Base-by-base conservation (phyloP, 768 basidiomycete species). In the Hypsizygus marmoreus region DNA sequence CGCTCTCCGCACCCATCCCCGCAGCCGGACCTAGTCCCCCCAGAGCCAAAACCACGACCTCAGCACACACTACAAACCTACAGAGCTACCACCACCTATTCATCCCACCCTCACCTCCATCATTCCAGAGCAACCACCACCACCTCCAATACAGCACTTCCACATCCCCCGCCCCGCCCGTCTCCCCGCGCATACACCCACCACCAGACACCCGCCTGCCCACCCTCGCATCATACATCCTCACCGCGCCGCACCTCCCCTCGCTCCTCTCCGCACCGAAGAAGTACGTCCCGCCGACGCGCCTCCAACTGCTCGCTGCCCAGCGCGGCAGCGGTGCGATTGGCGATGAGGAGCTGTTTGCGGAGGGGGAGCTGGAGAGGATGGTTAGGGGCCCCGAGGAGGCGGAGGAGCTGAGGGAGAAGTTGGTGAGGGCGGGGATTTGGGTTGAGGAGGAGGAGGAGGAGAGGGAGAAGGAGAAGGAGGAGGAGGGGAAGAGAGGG, bases 261-360 rank as follows among this genome's bases (percentile, higher is more conserved):
- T 62, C 52, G 36, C 58, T 53, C 39, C 68, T 49, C 45, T 63
- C 50, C 42, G 65, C 37, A n/a, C n/a, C n/a, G n/a, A n/a, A n/a
- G n/a, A n/a, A n/a, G n/a, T n/a, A n/a, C 36, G 45, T 22, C 11
- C 53, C 61, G 10, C 88, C 82, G 2, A 82, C 84, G 2, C 85
- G 89, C 25, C 73, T 91, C 7, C 86, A 88, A 51, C 64, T 83
- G 20, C 74, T 91, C 25, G 66, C 73, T 0, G 67, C 72, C 9
- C 69, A 72, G 35, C 82, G 85, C 33, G 84, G 86, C 34, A 68
- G 67, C 5, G 68, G 68, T 17, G 65, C 73, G 16, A 79, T 91
- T 14, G 50, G 56, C 1, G 89, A 92, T 49, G 82, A 88, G 6
- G 89, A 91, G 47, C 66, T 91, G 17, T 88, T 91, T 48, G 75